Evolutionary conservation across 2,329 filamentous ascomycete species (phyloP), one percentile per base, ranked within the genome.

Genomic region (Bipolaris victoriae): DNA sequence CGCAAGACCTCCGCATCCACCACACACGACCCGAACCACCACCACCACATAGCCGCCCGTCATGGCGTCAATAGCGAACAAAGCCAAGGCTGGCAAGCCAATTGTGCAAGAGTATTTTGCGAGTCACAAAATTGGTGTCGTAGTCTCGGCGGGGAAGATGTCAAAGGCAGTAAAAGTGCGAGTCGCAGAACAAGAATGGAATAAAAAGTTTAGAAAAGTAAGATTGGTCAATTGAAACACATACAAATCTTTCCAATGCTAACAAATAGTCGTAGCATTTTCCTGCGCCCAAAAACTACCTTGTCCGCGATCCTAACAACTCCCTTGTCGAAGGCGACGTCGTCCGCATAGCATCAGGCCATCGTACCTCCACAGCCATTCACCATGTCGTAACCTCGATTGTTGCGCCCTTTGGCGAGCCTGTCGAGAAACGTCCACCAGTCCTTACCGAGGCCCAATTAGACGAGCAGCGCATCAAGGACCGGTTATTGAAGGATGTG

Each of bases 141-240:
- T 94, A 22, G 85, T 93, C 48, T 91, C 90, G 40, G 87, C 90
- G 6, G 91, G 90, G 18, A 83, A 88, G 57, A 92, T 92, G 88
- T 79, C 86, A 57, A 90, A 88, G 77, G 92, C 90, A 2, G 89
- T 92, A 55, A 92, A 90, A 77, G 90, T 93, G 61, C 85, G 87
- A 64, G 83, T 93, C 13, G 88, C 89, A 49, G 84, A 83, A 13
- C 85, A 88, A 72, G 84, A 86, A 72, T 94, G 89, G 88, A 90
- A 93, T 73, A 83, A 83, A 57, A 82, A 84, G 61, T 84, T 94
- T 52, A 83, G 87, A 73, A 94, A 94, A 82, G 90, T 91, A 74
- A 52, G 71, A 67, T 24, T 40, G 49, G 22, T 15, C 15, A 7
- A 20, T 20, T 31, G 35, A 47, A 31, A 40, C 20, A 3, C 9